These are phyloP conservation scores for Gossypium arboreum DNA, from an alignment of 345 rosid species.

Conservation along the genomic window DNA sequence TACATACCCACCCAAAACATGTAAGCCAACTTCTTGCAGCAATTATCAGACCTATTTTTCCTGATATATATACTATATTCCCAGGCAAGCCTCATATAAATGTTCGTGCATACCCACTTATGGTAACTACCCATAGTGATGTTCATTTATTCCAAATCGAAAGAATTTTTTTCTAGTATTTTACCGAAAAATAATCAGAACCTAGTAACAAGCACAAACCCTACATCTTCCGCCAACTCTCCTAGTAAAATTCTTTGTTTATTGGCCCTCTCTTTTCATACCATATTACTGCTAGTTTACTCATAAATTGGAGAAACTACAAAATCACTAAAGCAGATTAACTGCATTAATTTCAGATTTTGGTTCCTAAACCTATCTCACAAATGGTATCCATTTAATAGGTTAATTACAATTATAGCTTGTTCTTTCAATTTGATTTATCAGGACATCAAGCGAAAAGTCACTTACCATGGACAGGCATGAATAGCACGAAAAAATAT, in stretches of 20 bases:
- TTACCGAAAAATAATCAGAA: not conserved
- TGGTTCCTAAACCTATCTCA: not conserved
- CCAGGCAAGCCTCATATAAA: not conserved
- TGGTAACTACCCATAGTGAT: not conserved
- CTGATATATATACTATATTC: not conserved
- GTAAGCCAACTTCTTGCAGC: not conserved
- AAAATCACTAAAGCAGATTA: not conserved
- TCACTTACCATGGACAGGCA: conserved; percentile 84
- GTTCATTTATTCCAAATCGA: conserved; percentile 4
- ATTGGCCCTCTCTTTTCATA: not conserved
- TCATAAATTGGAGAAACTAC: not conserved
- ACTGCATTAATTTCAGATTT: not conserved
- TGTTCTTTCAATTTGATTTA: not conserved
- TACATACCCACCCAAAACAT: not conserved
- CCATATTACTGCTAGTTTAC: not conserved
- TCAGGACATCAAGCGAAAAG: not conserved
- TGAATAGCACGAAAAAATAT: conserved; percentile 88
- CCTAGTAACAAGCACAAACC: not conserved
- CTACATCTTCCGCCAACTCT: not conserved
- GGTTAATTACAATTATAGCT: not conserved
- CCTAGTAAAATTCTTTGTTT: not conserved
- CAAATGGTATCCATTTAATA: not conserved
- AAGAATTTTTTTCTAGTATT: not conserved
- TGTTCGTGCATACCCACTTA: not conserved
- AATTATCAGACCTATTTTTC: not conserved